phyloP scores from a whole-genome alignment of 345 rosid genomes.

The Lepidium aucheri region DNA sequence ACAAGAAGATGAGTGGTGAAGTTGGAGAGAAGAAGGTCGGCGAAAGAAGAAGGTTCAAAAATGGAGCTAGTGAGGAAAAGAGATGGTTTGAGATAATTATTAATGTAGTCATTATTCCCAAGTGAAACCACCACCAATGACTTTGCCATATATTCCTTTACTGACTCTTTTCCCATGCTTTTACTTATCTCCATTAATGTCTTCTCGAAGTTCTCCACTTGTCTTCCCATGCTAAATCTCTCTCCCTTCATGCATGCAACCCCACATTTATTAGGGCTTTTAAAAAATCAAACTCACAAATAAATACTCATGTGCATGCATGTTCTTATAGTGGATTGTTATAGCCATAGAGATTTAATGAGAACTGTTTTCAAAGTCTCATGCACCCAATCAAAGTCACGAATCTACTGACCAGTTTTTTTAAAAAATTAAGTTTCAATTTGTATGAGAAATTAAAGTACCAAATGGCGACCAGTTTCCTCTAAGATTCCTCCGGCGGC shows the following conservation, averaged over 20 bases:
- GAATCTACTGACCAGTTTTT: too few relatives aligned
- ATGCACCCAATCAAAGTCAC: conserved; percentile 10
- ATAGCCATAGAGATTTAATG: neutral
- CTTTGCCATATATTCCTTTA: conserved; percentile 29
- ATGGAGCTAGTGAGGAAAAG: conserved; percentile 40
- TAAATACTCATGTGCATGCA: conserved; percentile 2
- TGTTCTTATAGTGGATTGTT: too few relatives aligned
- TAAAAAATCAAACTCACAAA: too few relatives aligned
- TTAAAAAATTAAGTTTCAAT: too few relatives aligned
- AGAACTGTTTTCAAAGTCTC: neutral
- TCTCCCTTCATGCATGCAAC: conserved; percentile 45
- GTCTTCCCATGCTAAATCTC: conserved; percentile 50
- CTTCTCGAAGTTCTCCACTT: conserved; percentile 48
- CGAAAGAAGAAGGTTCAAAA: conserved; percentile 42
- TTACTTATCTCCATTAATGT: conserved; percentile 43
- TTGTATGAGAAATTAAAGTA: neutral
- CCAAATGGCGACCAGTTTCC: conserved; percentile 50
- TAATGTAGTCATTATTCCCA: conserved; percentile 81
- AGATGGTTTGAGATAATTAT: conserved; percentile 61
- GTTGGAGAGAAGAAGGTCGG: conserved; percentile 46
- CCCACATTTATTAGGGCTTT: neutral
- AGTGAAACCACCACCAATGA: conserved; percentile 53
- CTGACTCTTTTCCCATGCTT: conserved; percentile 9
- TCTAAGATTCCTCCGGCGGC: conserved; percentile 87
- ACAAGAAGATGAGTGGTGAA: conserved; percentile 46